These are phyloP conservation scores for Podila clonocystis DNA, from an alignment of 192 early-diverging fungal species.

Conservation along the genomic window DNA sequence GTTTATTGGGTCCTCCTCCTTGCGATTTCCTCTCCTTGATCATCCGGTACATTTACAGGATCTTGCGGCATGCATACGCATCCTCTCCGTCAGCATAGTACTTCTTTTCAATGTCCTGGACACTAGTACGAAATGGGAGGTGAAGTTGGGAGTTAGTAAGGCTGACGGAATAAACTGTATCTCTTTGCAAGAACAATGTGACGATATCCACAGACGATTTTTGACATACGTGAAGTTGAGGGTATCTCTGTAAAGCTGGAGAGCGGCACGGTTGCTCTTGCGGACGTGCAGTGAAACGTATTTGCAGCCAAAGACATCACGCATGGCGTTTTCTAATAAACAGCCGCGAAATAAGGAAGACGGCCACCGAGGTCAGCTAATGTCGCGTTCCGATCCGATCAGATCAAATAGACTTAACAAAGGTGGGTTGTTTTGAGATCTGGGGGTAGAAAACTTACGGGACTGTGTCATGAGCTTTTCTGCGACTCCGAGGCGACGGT, in stretches of 20 bases:
- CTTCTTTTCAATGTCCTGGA: slow-evolving; percentile 91
- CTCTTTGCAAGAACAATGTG: no score
- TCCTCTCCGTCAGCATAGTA: slow-evolving; percentile 99
- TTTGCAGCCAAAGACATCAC: slow-evolving; percentile 85
- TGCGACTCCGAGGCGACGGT: slow-evolving; percentile 95
- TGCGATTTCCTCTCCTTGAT: no score
- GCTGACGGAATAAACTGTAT: no score
- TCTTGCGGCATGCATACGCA: slow-evolving; percentile 79
- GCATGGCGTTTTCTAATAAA: slow-evolving; percentile 75
- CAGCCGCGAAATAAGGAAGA: slow-evolving; percentile 2
- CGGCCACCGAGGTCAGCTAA: not conserved
- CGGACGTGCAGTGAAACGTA: slow-evolving; percentile 95
- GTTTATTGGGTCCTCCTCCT: no score
- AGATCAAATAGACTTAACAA: not conserved
- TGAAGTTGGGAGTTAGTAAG: no score
- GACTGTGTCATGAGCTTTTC: slow-evolving; percentile 97
- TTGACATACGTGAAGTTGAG: slow-evolving; percentile 81
- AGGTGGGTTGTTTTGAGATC: not conserved
- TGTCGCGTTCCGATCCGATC: not conserved
- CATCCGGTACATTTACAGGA: not conserved
- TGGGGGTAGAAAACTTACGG: slow-evolving; percentile 57
- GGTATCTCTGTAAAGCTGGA: slow-evolving; percentile 92
- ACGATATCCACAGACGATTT: not conserved
- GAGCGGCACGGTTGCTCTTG: slow-evolving; percentile 93
- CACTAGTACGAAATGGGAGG: slow-evolving; percentile 38